These are phyloP conservation scores for Fabrea salina DNA, from an alignment of 169 alveolate species.

Conservation along the genomic window DNA sequence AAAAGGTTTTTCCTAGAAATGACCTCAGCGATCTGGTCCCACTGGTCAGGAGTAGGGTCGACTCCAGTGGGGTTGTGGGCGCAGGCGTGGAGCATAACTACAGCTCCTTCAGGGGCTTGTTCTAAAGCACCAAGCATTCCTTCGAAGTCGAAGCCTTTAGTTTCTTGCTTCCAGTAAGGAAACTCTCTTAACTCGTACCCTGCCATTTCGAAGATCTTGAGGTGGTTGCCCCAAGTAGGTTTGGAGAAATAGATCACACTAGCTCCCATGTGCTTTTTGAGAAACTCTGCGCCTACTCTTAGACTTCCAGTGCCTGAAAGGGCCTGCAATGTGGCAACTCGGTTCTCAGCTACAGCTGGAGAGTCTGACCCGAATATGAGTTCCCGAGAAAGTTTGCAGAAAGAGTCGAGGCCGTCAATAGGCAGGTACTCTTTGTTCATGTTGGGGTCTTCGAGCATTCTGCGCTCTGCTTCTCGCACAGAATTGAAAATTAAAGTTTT, in stretches of 20 bases:
- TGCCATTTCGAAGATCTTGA: conserved; percentile 58
- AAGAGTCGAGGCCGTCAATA: conserved; percentile 79
- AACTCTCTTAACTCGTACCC: conserved; percentile 63
- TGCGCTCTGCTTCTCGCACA: conserved; percentile 73
- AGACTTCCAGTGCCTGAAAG: conserved; percentile 88
- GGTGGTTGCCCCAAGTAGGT: conserved; percentile 85
- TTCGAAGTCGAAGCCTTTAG: conserved; percentile 75
- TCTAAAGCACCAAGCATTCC: conserved; percentile 60
- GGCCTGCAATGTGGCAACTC: conserved; percentile 74
- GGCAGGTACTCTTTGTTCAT: conserved; percentile 83
- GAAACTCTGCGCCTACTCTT: conserved; percentile 74
- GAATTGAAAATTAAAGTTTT: conserved; percentile 77
- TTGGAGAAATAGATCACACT: conserved; percentile 61
- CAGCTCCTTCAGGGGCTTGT: conserved; percentile 67
- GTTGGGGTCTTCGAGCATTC: conserved; percentile 61
- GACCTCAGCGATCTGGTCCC: conserved; percentile 76
- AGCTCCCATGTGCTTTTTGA: conserved; percentile 45
- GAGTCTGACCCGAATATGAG: conserved; percentile 70
- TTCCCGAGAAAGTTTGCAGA: conserved; percentile 57
- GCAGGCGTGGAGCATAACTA: conserved; percentile 83
- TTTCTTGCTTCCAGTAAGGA: conserved; percentile 74
- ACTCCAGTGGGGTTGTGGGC: conserved; percentile 90
- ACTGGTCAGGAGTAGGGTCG: conserved; percentile 82
- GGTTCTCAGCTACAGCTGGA: conserved; percentile 50
- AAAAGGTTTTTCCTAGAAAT: conserved; percentile 69